Percentiles rank a stretch among this genome's conserved stretches.
These are phyloP conservation scores for Septoria petroselini DNA, from an alignment of 2,329 filamentous ascomycete species.

Conservation along the genomic window DNA sequence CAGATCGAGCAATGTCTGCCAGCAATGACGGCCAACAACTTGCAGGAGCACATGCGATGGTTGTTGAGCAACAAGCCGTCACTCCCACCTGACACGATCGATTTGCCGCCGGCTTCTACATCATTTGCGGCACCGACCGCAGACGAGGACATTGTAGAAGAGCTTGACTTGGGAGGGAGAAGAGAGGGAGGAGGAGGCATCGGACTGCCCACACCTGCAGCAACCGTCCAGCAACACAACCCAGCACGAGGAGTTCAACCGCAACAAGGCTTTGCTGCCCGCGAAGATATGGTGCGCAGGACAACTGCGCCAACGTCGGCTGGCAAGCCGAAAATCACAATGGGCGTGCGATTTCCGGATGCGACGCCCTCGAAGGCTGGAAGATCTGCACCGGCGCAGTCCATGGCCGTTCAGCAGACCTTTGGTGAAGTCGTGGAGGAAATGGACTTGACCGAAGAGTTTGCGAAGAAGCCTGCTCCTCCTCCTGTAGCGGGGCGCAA, in stretches of 20 bases:
- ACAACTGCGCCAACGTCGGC: constrained; percentile 44
- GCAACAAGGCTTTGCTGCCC: not conserved
- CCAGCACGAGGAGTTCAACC: not conserved
- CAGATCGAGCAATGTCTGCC: constrained; percentile 27
- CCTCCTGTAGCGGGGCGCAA: constrained; percentile 37
- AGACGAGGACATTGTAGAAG: not conserved
- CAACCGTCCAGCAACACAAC: not conserved
- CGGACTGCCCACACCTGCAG: not conserved
- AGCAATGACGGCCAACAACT: constrained; percentile 50
- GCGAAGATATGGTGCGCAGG: constrained; percentile 44
- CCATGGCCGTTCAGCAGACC: not conserved
- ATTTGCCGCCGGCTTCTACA: constrained; percentile 25
- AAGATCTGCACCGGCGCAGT: not conserved
- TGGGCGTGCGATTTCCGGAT: constrained; percentile 3
- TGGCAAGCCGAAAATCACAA: constrained; percentile 38
- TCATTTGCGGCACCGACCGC: constrained; percentile 17
- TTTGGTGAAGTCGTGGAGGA: constrained; percentile 31
- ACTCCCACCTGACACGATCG: constrained; percentile 35
- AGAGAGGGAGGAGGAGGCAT: not conserved
- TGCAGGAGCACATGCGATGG: constrained; percentile 50
- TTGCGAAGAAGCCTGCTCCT: constrained; percentile 17
- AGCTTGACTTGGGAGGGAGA: not conserved
- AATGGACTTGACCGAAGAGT: constrained; percentile 37
- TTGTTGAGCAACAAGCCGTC: constrained; percentile 47
- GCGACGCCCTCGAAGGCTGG: constrained; percentile 18